Evolutionary conservation across 2,329 filamentous ascomycete genomes (phyloP), one percentile per base, ranked within the genome.

Genomic region (Colletotrichum orchidophilum): DNA sequence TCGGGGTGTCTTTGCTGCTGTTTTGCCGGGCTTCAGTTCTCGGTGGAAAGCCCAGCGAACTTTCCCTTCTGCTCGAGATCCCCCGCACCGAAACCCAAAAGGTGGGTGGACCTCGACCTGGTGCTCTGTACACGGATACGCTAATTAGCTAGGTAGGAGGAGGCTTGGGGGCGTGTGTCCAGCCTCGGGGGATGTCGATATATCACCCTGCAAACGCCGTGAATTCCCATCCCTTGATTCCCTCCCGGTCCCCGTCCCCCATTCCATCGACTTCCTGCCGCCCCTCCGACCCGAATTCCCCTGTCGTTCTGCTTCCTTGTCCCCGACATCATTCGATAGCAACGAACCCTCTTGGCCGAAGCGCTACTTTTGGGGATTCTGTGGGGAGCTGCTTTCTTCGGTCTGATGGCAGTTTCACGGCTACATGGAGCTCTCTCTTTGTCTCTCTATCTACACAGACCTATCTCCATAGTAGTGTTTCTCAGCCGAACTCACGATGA

Each of bases 341-440:
- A 63, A 52, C 53, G 33, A 70, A 63, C 35, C 70, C 70, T 72
- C 70, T 72, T 72, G 70, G 70, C 70, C 70, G 70, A 70, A 70
- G 63, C 39, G 39, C 15, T 46, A 7, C 63, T 55, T 53, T 52
- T 26, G 64, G 39, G 64, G 50, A 50, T 29, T 35, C 8, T 26
- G 42, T 53, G 58, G 49, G 42, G 21, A 42, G 29, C 29, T 46
- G 3, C 9, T 5, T 3, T 46, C 39, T 53, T 72, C 70, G 70
- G 67, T 59, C 70, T 66, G 62, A 72, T 59, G 70, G 70, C 70
- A 66, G 70, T 72, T 72, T 72, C 70, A 72, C 70, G 70, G 67
- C 67, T 33, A 72, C 58, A 71, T 42, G 70, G 67, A 72, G 57
- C 52, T 59, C 27, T 24, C 1, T 24, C 63, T 21, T 29, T 55